Percentiles rank a stretch among this genome's conserved stretches.
Evolutionary conservation across 2,329 filamentous ascomycete species (phyloP).

Genomic region (Ceratocystiopsis sp.): DNA sequence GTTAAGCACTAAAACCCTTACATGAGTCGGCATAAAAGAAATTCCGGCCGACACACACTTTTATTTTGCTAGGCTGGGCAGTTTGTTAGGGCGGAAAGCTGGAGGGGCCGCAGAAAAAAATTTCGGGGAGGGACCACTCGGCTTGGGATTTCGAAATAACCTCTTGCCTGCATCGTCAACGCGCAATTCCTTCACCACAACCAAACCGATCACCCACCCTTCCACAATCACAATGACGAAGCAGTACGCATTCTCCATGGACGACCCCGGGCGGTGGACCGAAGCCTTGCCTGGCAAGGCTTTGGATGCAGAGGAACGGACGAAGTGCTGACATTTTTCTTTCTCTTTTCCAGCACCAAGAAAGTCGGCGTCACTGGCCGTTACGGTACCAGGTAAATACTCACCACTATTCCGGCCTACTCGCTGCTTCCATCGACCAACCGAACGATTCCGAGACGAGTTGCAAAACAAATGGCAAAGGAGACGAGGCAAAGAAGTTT

Average conservation of each 20-base stretch:
- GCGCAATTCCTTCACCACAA: slow-evolving; percentile 5
- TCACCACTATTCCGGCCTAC: too few relatives aligned
- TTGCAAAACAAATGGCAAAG: background rate
- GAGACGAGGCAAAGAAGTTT: background rate
- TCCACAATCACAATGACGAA: slow-evolving; percentile 59
- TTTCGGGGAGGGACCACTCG: too few relatives aligned
- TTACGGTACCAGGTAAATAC: slow-evolving; percentile 22
- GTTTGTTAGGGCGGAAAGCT: background rate
- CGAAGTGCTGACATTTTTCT: slow-evolving; percentile 7
- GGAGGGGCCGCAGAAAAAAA: background rate
- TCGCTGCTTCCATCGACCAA: too few relatives aligned
- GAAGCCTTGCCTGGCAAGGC: background rate
- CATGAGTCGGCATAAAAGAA: slow-evolving; percentile 1
- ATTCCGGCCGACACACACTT: slow-evolving; percentile 6
- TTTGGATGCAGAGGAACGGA: background rate
- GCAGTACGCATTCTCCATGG: slow-evolving; percentile 20
- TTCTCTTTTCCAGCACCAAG: slow-evolving; percentile 45
- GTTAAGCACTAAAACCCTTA: too few relatives aligned
- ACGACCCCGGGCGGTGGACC: too few relatives aligned
- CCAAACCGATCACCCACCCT: slow-evolving; percentile 1
- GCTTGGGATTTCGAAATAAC: too few relatives aligned
- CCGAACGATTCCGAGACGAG: too few relatives aligned
- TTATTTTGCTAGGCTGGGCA: background rate
- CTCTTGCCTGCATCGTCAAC: background rate
- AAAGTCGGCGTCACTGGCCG: slow-evolving; percentile 93